A percentile compares a stretch with the other conserved stretches of the same genome.
Evolutionary conservation across 129 eudicot species (phyloP).

Genomic region (Kitagawia praeruptora): DNA sequence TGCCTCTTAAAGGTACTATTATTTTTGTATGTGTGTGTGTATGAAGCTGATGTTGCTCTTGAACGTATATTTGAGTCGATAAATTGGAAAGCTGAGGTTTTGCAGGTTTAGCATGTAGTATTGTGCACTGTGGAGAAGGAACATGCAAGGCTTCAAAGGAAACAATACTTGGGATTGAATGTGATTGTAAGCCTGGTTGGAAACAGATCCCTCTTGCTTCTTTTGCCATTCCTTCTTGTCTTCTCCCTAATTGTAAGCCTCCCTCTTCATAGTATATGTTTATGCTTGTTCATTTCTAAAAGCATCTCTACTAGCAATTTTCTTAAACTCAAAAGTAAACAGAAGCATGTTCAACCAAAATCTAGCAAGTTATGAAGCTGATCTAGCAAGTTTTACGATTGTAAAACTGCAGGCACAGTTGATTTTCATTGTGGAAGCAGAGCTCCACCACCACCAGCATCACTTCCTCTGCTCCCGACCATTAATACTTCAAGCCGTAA

Average conservation of each 20-base stretch:
- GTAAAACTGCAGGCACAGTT: not conserved
- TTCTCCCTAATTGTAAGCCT: constrained; percentile 3
- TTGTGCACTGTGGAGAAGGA: constrained; percentile 10
- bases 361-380: not conserved
- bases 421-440: not conserved
- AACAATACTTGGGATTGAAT: not conserved
- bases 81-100: no score
- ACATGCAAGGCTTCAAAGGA: not conserved
- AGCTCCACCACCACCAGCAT: not conserved
- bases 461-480: not conserved
- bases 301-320: not conserved
- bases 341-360: no score
- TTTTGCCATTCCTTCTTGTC: not conserved
- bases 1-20: not conserved
- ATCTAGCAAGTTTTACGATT: no score
- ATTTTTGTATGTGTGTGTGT: not conserved
- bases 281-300: not conserved
- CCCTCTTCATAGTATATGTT: no score
- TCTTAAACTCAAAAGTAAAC: not conserved
- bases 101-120: constrained; percentile 3
- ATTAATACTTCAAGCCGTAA: not conserved
- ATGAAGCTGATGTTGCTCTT: not conserved
- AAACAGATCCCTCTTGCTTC: constrained; percentile 1
- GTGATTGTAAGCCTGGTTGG: constrained; percentile 12
- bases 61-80: not conserved